phyloP scores from a whole-genome alignment of 768 basidiomycete genomes.

The Rhodotorula toruloides region DNA sequence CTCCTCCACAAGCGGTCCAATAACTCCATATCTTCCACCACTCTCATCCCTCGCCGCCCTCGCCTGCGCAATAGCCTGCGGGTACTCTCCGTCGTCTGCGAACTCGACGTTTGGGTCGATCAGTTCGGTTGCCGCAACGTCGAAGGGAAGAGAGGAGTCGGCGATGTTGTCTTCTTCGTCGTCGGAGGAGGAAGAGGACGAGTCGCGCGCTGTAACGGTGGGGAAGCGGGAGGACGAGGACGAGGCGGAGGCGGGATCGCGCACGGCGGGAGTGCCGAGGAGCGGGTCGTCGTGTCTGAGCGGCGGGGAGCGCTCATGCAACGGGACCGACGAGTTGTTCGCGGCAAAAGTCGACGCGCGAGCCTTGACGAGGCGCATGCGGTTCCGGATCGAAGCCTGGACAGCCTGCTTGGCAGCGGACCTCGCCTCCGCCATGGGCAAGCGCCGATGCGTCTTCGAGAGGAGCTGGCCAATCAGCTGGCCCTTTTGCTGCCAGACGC shows the following conservation, averaged over 20 bases:
- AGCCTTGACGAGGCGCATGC: neutral
- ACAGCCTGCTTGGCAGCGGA: conserved; percentile 13
- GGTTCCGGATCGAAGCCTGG: conserved; percentile 1
- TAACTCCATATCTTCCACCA: too few relatives aligned
- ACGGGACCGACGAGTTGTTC: neutral
- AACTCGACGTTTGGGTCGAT: neutral
- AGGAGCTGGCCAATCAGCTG: conserved; percentile 43
- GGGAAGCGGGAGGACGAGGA: too few relatives aligned
- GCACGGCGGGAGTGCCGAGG: neutral
- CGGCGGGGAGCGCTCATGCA: neutral
- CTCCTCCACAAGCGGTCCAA: neutral
- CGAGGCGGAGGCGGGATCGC: too few relatives aligned
- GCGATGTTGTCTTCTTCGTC: neutral
- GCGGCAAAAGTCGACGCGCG: neutral
- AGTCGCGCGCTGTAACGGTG: too few relatives aligned
- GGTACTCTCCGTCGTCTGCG: neutral
- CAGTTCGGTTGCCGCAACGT: conserved; percentile 1
- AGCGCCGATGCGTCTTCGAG: conserved; percentile 28
- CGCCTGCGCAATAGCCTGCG: neutral
- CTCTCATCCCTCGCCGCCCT: neutral
- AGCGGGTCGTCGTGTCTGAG: neutral
- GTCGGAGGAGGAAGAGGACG: neutral
- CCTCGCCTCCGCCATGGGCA: conserved; percentile 28
- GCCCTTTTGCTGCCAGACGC: conserved; percentile 45
- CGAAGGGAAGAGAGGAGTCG: neutral